A percentile compares a stretch with the other conserved stretches of the same genome.
Evolutionary conservation across 2,329 filamentous ascomycete genomes (phyloP).

Genomic region (Sporothrix brunneoviolacea): DNA sequence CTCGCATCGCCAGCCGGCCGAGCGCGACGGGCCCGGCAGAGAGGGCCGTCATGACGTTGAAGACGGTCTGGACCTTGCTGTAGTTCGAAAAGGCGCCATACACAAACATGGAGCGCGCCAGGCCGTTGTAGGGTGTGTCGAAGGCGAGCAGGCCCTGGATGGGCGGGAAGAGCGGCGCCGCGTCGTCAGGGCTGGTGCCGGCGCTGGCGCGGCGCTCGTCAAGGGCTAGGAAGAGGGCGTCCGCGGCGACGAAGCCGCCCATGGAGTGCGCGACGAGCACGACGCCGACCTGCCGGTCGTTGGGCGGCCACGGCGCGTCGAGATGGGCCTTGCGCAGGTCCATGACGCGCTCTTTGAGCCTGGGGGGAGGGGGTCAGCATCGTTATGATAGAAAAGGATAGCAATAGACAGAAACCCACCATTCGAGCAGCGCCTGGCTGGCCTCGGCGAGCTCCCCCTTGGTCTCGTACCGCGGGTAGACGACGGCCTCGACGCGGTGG

Average conservation of each 20-base stretch:
- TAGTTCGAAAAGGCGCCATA: slow-evolving; percentile 56
- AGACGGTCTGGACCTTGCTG: slow-evolving; percentile 48
- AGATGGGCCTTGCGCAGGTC: slow-evolving; percentile 65
- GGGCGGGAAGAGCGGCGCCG: slow-evolving; percentile 59
- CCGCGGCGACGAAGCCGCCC: slow-evolving; percentile 80
- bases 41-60: slow-evolving; percentile 50
- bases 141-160: slow-evolving; percentile 76
- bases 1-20: slow-evolving; percentile 8
- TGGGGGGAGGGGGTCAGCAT: slow-evolving; percentile 25
- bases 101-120: slow-evolving; percentile 53
- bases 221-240: slow-evolving; percentile 66
- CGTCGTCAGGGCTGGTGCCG: background rate
- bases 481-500: slow-evolving; percentile 45
- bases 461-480: slow-evolving; percentile 69
- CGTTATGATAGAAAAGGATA: no score
- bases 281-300: slow-evolving; percentile 73
- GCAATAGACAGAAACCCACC: slow-evolving; percentile 27
- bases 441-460: slow-evolving; percentile 56
- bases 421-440: slow-evolving; percentile 39
- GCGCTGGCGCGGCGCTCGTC: slow-evolving; percentile 44
- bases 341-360: slow-evolving; percentile 75
- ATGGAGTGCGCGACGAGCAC: slow-evolving; percentile 78
- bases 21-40: slow-evolving; percentile 42
- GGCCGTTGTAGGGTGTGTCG: slow-evolving; percentile 75
- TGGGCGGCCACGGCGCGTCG: slow-evolving; percentile 66